Conservation (phyloP, 2,329 filamentous ascomycete genomes). For the Aspergillus tanneri region DNA sequence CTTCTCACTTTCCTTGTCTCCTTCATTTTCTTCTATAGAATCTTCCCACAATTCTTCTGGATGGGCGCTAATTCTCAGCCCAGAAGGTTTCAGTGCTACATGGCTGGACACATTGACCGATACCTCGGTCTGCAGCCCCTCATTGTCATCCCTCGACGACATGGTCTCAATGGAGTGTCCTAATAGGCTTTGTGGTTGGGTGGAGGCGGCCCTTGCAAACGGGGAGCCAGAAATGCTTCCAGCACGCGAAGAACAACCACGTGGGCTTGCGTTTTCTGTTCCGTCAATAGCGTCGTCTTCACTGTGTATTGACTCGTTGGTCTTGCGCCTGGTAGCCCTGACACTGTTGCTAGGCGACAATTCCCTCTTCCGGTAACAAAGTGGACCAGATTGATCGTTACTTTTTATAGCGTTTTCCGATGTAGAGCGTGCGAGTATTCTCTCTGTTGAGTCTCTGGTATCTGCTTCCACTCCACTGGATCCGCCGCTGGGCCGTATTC, state of each 20-base stretch:
- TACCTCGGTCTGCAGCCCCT: conserved; percentile 22
- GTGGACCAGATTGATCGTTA: conserved; percentile 8
- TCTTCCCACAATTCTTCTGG: conserved; percentile 17
- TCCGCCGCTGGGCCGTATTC: conserved; percentile 11
- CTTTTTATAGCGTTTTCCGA: conserved; percentile 18
- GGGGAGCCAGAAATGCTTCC: conserved; percentile 50
- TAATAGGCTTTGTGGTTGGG: conserved; percentile 30
- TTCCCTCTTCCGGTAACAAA: conserved; percentile 31
- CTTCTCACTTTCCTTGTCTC: conserved; percentile 29
- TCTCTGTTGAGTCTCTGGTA: conserved; percentile 12
- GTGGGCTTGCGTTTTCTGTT: conserved; percentile 23
- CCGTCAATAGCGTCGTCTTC: conserved; percentile 27
- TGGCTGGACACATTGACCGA: conserved; percentile 17
- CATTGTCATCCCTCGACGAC: conserved; percentile 22
- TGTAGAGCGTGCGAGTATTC: conserved; percentile 21
- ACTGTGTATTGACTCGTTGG: conserved; percentile 24
- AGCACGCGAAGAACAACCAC: conserved; percentile 28
- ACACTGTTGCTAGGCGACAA: conserved; percentile 31
- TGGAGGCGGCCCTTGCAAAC: conserved; percentile 46
- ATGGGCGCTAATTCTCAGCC: conserved; percentile 27
- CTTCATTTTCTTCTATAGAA: conserved; percentile 14
- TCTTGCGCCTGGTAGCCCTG: conserved; percentile 30
- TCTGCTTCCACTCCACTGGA: conserved; percentile 11
- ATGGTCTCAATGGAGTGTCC: conserved; percentile 32
- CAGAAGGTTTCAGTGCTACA: conserved; percentile 27